These are phyloP conservation scores for Pythium insidiosum DNA, from an alignment of 352 stramenopile species.

Conservation along the genomic window DNA sequence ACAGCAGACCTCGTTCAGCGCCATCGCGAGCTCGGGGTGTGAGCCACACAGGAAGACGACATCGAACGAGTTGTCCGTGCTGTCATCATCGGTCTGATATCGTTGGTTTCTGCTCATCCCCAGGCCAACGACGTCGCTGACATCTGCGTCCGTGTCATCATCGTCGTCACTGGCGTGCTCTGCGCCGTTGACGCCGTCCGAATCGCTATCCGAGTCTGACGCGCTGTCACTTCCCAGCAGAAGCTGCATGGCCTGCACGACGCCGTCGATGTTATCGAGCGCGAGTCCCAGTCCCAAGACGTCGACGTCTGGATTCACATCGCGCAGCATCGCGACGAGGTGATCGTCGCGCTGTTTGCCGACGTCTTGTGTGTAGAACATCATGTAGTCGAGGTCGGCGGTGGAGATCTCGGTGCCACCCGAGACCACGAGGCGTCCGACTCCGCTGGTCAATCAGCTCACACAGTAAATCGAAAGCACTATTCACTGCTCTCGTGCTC, in stretches of 20 bases:
- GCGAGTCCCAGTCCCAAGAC: constrained; percentile 12
- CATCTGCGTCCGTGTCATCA: constrained; percentile 1
- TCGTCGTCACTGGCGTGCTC: neutral
- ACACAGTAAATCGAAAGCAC: too few relatives aligned
- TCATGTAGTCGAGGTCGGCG: constrained; percentile 29
- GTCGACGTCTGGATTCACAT: constrained; percentile 25
- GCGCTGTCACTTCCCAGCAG: constrained; percentile 10
- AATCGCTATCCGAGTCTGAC: neutral
- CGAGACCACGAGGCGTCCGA: constrained; percentile 25
- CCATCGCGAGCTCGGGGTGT: constrained; percentile 17
- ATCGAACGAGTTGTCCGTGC: constrained; percentile 1
- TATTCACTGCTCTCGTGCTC: too few relatives aligned
- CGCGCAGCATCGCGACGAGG: constrained; percentile 12
- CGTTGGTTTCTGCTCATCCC: too few relatives aligned
- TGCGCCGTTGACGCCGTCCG: neutral
- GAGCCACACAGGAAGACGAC: constrained; percentile 29
- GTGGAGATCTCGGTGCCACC: constrained; percentile 17
- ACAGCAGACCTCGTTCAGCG: constrained; percentile 39
- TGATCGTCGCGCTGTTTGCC: constrained; percentile 21
- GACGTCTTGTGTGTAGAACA: constrained; percentile 22
- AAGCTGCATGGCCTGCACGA: too few relatives aligned
- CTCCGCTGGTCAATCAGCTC: constrained; percentile 21
- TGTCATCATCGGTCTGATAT: too few relatives aligned
- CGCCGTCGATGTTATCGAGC: neutral
- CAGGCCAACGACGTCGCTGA: too few relatives aligned